phyloP scores from a whole-genome alignment of 2,329 filamentous ascomycete genomes.

The Paracoccidioides brasiliensis region DNA sequence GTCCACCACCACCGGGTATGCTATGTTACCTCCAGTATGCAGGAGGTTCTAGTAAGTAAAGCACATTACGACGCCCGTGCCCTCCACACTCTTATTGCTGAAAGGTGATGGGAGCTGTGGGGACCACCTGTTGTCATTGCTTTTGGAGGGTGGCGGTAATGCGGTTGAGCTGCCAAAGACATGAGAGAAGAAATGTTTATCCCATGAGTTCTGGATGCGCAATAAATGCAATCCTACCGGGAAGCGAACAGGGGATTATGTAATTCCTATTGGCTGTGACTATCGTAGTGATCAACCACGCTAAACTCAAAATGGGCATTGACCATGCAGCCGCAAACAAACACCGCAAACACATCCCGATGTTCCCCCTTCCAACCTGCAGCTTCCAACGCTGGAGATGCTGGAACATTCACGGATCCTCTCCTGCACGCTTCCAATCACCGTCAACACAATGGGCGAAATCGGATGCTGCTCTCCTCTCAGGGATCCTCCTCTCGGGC shows the following conservation, averaged over 20 bases:
- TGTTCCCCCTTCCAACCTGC: neutral
- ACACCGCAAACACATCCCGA: neutral
- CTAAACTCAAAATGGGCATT: neutral
- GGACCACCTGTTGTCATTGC: no score
- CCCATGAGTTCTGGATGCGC: neutral
- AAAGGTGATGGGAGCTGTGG: neutral
- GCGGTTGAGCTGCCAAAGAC: no score
- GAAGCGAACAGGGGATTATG: neutral
- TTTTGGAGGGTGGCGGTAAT: no score
- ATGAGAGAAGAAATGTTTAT: neutral
- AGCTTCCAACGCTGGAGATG: neutral
- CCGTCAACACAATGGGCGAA: neutral
- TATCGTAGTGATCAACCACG: no score
- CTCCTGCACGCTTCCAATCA: neutral
- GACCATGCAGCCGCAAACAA: neutral
- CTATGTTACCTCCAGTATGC: neutral
- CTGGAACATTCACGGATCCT: neutral
- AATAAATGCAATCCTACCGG: neutral
- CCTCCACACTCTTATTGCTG: neutral
- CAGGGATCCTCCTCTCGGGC: neutral
- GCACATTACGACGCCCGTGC: neutral
- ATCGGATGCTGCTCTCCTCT: neutral
- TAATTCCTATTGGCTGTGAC: neutral
- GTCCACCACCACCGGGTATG: neutral
- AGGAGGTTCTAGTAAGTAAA: neutral